These are phyloP conservation scores for Brassica hybrid DNA, from an alignment of 441 rosid genomes.

Conservation along the genomic window DNA sequence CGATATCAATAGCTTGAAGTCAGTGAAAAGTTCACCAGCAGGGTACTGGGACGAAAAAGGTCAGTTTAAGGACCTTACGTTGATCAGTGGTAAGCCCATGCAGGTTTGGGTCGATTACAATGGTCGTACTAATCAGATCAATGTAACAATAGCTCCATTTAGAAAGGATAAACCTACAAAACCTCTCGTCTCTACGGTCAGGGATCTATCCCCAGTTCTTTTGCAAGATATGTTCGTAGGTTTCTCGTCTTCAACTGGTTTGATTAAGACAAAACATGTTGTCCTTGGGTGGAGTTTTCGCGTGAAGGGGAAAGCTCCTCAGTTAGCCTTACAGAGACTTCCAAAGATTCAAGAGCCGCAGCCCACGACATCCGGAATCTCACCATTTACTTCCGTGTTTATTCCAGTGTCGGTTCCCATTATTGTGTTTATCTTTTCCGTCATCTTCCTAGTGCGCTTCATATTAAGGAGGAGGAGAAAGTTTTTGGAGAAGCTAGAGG, in stretches of 20 bases:
- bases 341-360: constrained; percentile 47
- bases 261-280: constrained; percentile 55
- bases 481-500: neutral
- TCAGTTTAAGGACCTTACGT: constrained; percentile 48
- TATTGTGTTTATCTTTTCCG: neutral
- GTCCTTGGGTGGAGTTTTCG: constrained; percentile 73
- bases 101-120: constrained; percentile 76
- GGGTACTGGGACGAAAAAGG: constrained; percentile 44
- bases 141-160: constrained; percentile 61
- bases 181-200: constrained; percentile 58
- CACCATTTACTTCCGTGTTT: too few species aligned
- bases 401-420: neutral
- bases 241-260: constrained; percentile 78
- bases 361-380: too few species aligned
- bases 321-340: constrained; percentile 47
- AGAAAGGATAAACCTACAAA: constrained; percentile 47
- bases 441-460: neutral
- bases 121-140: constrained; percentile 38
- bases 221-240: constrained; percentile 66
- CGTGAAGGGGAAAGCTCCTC: constrained; percentile 48
- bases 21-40: constrained; percentile 51
- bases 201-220: constrained; percentile 49
- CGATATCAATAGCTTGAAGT: constrained; percentile 59
- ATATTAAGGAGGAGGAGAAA: neutral
- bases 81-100: constrained; percentile 49